Evolutionary conservation across 805 yeast species (phyloP), one percentile per base, ranked within the genome.

Genomic region (Starmerella sp.): DNA sequence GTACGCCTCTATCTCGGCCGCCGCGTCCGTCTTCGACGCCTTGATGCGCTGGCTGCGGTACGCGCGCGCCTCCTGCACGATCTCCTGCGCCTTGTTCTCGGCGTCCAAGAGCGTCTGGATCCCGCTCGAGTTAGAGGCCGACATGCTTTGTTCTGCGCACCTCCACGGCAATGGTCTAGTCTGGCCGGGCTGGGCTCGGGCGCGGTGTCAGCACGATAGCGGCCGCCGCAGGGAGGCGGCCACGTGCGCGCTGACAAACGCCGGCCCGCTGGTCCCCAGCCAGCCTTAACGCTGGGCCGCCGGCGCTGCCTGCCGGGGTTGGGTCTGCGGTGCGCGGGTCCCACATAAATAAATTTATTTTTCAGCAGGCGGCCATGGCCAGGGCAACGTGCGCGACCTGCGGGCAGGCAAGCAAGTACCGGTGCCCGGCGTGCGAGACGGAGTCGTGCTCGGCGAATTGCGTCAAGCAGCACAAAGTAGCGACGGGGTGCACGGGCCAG

Each of bases 71-170:
- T 85, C 84, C 65, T 90, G 78, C 58, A 93, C 97, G 60, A 90
- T 86, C 64, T 83, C 90, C 64, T 95, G 97, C n/a, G 98, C 97
- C 66, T 87, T 91, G 73, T 86, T 88, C 75, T 93, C 98, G 59
- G 97, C 95, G 67, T 78, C 83, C 58, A 83, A 75, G 56, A 83
- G 77, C 61, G 85, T 80, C 75, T 83, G 86, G 65, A 83, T 82
- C 63, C 87, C 88, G 54, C 77, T 67, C 37, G 77, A 72, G 64
- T 68, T 71, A 54, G 73, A 73, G 45, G 74, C 74, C 57, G 75
- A 72, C 75, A 70, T 61, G 13, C 13, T 13, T 13, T 5, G 29
- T 22, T 32, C 30, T 15, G 14, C 29, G 8, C 9, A 15, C 48
- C 37, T 30, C 22, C 17, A 43, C 32, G 29, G 46, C 46, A 43